Conservation (phyloP, 345 rosid species). For the Salix suchowensis region DNA sequence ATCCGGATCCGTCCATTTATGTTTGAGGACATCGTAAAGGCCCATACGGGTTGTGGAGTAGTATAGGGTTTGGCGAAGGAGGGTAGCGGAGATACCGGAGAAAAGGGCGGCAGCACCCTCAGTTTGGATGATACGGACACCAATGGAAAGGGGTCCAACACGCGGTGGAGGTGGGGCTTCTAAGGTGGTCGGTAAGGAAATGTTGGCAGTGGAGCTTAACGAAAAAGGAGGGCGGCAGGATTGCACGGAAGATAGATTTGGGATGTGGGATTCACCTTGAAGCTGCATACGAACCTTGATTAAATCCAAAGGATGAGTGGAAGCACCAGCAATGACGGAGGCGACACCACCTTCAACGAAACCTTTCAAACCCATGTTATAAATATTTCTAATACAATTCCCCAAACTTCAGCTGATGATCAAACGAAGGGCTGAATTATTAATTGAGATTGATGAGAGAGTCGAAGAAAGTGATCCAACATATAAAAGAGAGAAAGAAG, state of each 20-base stretch:
- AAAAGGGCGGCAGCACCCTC: slow-evolving; percentile 11
- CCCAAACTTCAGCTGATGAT: too few species aligned
- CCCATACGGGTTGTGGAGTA: slow-evolving; percentile 24
- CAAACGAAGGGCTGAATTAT: too few species aligned
- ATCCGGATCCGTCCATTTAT: slow-evolving; percentile 1
- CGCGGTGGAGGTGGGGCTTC: not conserved
- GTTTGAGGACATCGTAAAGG: slow-evolving; percentile 10
- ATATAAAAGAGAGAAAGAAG: too few species aligned
- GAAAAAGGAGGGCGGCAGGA: not conserved
- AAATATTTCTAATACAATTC: not conserved
- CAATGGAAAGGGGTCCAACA: slow-evolving; percentile 12
- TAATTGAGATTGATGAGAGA: too few species aligned
- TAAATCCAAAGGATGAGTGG: slow-evolving; percentile 19
- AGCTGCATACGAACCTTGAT: slow-evolving; percentile 25
- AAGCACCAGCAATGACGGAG: slow-evolving; percentile 14
- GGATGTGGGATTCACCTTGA: slow-evolving; percentile 10
- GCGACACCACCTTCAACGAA: slow-evolving; percentile 23
- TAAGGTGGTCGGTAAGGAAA: not conserved
- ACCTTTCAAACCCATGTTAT: slow-evolving; percentile 20
- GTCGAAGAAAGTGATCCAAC: too few species aligned
- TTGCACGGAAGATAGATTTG: not conserved
- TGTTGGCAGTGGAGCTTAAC: not conserved
- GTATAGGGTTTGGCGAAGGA: slow-evolving; percentile 14
- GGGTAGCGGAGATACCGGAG: slow-evolving; percentile 12
- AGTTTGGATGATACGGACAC: slow-evolving; percentile 9